Evolutionary conservation across 202 grass and related monocot genomes (phyloP), one percentile per base, ranked within the genome.

Genomic region (Musa balbisiana): DNA sequence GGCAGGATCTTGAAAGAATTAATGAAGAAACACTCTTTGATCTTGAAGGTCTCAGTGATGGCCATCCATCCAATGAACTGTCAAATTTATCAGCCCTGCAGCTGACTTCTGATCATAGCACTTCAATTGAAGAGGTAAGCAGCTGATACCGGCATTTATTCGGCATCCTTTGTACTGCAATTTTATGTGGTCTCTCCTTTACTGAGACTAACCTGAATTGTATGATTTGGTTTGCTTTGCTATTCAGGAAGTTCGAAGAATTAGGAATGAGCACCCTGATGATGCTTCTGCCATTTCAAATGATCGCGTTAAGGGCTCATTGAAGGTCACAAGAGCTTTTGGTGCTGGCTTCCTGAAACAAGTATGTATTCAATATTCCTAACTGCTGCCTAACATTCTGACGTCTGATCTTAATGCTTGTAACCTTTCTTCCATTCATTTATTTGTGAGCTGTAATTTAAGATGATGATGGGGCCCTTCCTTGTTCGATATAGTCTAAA

Each of bases 241-340:
- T 52, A 77, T 72, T 78, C 76, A 98, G 95, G 95, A 98, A 82
- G 88, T 88, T 26, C 70, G 55, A 17, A 90, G 85, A 79, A 84
- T 92, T 75, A 89, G 20, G 81, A 58, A 9, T 8, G 83, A 80
- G 51, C 95, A 99, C 76, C 83, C 72, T 11, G 60, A 80, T 22
- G 95, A 99, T 73, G 24, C 26, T 10, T 62, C 76, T 20, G 83
- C 84, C 62, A 64, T 99, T 14, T 69, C 79, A 55, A 78, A 92
- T 21, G 74, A 78, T 65, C 82, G 85, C 51, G 91, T 99, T 69
- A 99, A 99, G 83, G 95, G 95, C 12, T 91, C 92, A 78, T 70
- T 99, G 85, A 90, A 82, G 69, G 83, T 99, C 64, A 95, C 95
- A 10, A 86, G 95, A 77, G 91, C 95, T 58, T 99, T 99, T 64